Conservation (phyloP, 1,284 basidiomycete genomes). For the Abortiporus biennis region DNA sequence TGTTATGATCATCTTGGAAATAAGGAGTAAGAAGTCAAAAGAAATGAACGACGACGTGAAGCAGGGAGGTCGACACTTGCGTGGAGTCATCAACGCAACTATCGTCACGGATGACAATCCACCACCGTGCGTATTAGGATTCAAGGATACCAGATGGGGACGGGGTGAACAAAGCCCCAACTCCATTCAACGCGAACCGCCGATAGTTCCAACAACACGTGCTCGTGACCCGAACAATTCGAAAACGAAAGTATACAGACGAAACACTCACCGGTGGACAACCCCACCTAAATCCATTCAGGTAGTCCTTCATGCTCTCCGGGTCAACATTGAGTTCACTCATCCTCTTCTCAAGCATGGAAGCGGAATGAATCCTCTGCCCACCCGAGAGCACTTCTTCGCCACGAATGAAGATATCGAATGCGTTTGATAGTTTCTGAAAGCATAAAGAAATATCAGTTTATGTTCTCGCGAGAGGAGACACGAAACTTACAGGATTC, state of each 20-base stretch:
- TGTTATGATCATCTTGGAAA: neutral
- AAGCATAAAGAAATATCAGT: neutral
- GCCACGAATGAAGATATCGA: constrained; percentile 73
- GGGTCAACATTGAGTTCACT: constrained; percentile 45
- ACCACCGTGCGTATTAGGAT: too few relatives aligned
- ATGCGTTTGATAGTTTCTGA: constrained; percentile 54
- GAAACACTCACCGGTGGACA: constrained; percentile 43
- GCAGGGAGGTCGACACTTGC: neutral
- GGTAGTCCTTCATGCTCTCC: constrained; percentile 50
- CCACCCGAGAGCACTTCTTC: constrained; percentile 71
- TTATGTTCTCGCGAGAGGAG: neutral
- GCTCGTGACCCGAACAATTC: too few relatives aligned
- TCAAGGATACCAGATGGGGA: too few relatives aligned
- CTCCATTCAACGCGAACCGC: too few relatives aligned
- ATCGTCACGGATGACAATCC: too few relatives aligned
- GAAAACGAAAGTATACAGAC: neutral
- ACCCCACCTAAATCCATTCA: constrained; percentile 63
- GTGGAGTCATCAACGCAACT: neutral
- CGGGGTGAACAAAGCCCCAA: too few relatives aligned
- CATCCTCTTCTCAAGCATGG: constrained; percentile 53
- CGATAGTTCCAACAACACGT: neutral
- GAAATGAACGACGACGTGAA: too few relatives aligned
- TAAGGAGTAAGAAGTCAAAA: too few relatives aligned
- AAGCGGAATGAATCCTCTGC: constrained; percentile 61
- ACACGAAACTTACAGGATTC: constrained; percentile 32